Conservation (phyloP, 306 rosid genomes). For the Vigna mungo region DNA sequence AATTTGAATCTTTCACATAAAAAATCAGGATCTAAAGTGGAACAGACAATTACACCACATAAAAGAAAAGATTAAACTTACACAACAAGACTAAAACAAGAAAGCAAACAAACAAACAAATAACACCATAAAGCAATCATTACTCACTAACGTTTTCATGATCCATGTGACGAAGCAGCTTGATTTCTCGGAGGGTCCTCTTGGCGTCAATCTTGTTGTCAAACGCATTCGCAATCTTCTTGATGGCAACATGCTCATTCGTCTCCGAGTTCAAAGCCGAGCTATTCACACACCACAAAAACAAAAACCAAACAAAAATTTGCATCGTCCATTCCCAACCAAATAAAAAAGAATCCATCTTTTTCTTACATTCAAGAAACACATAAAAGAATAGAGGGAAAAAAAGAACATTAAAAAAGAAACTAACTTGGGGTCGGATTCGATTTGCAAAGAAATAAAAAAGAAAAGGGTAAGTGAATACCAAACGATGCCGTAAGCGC, state of each 20-base stretch:
- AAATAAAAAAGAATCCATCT: neutral
- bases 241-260: conserved; percentile 85
- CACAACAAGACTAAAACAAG: neutral
- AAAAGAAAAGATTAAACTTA: conserved; percentile 17
- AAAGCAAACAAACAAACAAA: neutral
- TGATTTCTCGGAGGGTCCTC: conserved; percentile 98
- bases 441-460: neutral
- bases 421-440: conserved; percentile 35
- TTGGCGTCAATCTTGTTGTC: conserved; percentile 95
- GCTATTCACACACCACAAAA: conserved; percentile 47
- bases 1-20: conserved; percentile 5
- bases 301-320: conserved; percentile 7
- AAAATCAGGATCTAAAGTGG: conserved; percentile 21
- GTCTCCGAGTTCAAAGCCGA: conserved; percentile 91
- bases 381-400: neutral
- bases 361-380: neutral
- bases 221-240: conserved; percentile 96
- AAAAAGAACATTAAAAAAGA: neutral
- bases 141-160: conserved; percentile 87
- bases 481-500: conserved; percentile 99
- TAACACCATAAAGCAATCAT: neutral
- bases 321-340: conserved; percentile 20
- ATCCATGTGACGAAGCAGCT: conserved; percentile 98
- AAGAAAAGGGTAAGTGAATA: conserved; percentile 37
- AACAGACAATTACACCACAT: conserved; percentile 1